These are phyloP conservation scores for Cudoniella acicularis DNA, from an alignment of 495 filamentous ascomycete species.

Conservation along the genomic window DNA sequence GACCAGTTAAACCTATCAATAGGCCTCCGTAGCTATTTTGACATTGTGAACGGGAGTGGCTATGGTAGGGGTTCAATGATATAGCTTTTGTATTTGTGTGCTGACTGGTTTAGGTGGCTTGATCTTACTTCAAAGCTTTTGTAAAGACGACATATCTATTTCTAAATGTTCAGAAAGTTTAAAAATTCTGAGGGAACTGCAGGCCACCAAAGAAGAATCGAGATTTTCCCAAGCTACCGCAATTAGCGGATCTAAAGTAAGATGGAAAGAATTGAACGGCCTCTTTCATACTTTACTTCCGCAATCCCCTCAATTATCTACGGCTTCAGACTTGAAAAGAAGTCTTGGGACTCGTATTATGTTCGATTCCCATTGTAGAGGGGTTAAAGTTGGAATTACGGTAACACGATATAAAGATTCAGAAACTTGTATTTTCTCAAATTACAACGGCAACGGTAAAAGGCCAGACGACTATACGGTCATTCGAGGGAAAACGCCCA, in stretches of 20 bases:
- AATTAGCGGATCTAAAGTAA: not conserved
- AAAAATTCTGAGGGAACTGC: not conserved
- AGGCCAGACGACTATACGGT: not conserved
- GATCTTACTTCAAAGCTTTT: not conserved
- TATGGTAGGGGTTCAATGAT: not conserved
- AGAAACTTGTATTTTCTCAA: not conserved
- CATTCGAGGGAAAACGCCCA: not conserved
- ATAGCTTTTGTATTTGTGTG: not conserved
- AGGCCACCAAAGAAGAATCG: not conserved
- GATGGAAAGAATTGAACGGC: not conserved
- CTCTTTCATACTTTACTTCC: not conserved
- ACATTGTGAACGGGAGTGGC: not conserved
- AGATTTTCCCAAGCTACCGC: not conserved
- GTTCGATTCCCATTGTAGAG: not conserved
- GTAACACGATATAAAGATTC: not conserved
- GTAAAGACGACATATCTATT: too few relatives aligned
- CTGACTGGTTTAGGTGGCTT: not conserved
- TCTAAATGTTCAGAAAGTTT: too few relatives aligned
- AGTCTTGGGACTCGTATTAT: not conserved
- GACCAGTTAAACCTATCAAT: not conserved
- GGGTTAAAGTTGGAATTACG: not conserved
- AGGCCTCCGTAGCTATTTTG: constrained; percentile 4
- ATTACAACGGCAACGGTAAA: not conserved
- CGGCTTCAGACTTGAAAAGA: not conserved
- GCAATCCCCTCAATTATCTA: not conserved